Conservation (phyloP, 768 basidiomycete genomes). For the Dictyophora rubrovolvata region DNA sequence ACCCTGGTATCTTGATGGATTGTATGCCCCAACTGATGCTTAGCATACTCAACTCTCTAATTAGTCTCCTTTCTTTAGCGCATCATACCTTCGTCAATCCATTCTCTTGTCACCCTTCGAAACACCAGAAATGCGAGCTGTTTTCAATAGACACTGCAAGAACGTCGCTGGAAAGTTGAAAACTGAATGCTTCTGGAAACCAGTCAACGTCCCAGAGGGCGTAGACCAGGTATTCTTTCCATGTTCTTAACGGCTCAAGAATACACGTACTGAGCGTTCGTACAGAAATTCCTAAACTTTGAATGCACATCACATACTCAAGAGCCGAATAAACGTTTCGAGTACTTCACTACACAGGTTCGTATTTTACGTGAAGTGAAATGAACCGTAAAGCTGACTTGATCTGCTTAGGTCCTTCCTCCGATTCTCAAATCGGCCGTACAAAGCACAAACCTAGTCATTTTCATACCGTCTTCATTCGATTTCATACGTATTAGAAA, state of each 20-base stretch:
- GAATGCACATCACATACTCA: constrained; percentile 60
- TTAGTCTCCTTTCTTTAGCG: constrained; percentile 33
- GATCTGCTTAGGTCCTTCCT: constrained; percentile 55
- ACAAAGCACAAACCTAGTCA: constrained; percentile 75
- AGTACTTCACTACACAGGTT: constrained; percentile 80
- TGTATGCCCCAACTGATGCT: constrained; percentile 45
- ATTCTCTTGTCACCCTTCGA: constrained; percentile 82
- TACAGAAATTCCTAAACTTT: constrained; percentile 63
- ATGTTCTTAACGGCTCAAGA: not conserved
- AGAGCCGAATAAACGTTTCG: constrained; percentile 81
- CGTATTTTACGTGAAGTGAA: constrained; percentile 9
- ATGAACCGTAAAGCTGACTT: not conserved
- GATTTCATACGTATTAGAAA: constrained; percentile 92
- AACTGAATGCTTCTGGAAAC: constrained; percentile 55
- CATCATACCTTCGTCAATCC: constrained; percentile 80
- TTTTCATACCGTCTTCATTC: constrained; percentile 92
- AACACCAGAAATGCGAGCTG: constrained; percentile 73
- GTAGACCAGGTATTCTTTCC: constrained; percentile 56
- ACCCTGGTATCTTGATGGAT: constrained; percentile 93
- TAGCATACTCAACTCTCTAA: not conserved
- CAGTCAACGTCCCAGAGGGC: constrained; percentile 73
- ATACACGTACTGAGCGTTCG: not conserved
- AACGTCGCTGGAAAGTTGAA: constrained; percentile 83
- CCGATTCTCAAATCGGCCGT: constrained; percentile 84
- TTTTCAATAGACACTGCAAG: constrained; percentile 65